Evolutionary conservation across 345 rosid species (phyloP).

Genomic region (Cochlearia excelsa): DNA sequence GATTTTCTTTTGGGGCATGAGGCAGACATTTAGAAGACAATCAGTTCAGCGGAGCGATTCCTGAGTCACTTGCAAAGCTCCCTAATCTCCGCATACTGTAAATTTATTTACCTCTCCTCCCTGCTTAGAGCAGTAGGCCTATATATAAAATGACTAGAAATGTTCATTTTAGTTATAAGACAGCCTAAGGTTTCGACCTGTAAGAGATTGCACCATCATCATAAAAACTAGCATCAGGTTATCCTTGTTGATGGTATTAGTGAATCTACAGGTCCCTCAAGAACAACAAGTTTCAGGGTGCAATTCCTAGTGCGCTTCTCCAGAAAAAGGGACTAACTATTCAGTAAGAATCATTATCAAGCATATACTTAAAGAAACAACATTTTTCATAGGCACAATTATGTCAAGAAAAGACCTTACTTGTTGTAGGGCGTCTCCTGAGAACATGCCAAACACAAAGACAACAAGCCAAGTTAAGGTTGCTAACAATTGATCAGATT

Average conservation of each 20-base stretch:
- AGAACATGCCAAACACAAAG: constrained; percentile 30
- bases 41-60: constrained; percentile 60
- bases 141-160: neutral
- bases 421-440: constrained; percentile 55
- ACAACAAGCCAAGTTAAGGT: constrained; percentile 7
- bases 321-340: constrained; percentile 44
- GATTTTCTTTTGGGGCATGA: constrained; percentile 13
- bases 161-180: constrained; percentile 11
- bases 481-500: constrained; percentile 21
- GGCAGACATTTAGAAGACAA: constrained; percentile 80
- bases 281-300: constrained; percentile 59
- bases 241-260: constrained; percentile 15
- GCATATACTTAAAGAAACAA: neutral
- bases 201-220: constrained; percentile 16
- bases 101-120: constrained; percentile 27
- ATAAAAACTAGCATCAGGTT: constrained; percentile 16
- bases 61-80: constrained; percentile 57
- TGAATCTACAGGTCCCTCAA: constrained; percentile 57
- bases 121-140: constrained; percentile 1
- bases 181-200: constrained; percentile 16
- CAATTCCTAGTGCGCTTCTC: constrained; percentile 47
- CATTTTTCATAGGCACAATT: constrained; percentile 2
- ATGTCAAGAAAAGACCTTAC: constrained; percentile 17
- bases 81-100: constrained; percentile 53
- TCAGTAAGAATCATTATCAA: constrained; percentile 44